Conservation (phyloP, 2,329 filamentous ascomycete species). For the Fusarium sp. region DNA sequence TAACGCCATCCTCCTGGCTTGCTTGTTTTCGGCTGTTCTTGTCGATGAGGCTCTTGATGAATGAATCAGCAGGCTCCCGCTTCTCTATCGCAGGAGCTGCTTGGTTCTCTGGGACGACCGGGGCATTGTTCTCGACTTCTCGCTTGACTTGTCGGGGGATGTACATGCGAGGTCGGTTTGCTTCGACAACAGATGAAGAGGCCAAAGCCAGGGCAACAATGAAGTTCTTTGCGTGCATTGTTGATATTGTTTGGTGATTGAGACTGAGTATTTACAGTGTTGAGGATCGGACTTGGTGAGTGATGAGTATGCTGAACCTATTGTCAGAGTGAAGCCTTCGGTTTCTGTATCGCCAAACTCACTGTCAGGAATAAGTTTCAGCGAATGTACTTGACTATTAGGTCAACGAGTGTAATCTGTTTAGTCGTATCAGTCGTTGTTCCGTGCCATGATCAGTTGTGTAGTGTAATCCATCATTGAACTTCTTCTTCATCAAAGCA, state of each 20-base stretch:
- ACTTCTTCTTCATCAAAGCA: not conserved
- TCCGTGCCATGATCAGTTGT: not conserved
- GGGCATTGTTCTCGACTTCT: conserved; percentile 57
- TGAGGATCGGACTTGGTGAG: conserved; percentile 35
- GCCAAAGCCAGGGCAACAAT: conserved; percentile 62
- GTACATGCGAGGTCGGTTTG: conserved; percentile 65
- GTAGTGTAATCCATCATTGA: not conserved
- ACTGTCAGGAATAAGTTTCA: conserved; percentile 62
- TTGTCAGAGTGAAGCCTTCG: conserved; percentile 12
- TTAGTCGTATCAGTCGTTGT: conserved; percentile 18
- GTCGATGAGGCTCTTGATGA: conserved; percentile 42
- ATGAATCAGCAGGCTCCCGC: conserved; percentile 37
- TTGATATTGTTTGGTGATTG: conserved; percentile 34
- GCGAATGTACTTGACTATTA: conserved; percentile 70
- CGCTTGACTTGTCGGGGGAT: conserved; percentile 69
- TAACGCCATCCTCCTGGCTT: conserved; percentile 12
- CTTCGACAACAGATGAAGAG: conserved; percentile 59
- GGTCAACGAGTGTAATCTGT: conserved; percentile 63
- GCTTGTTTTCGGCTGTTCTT: conserved; percentile 5
- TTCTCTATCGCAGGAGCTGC: conserved; percentile 23
- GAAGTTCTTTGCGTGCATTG: conserved; percentile 63
- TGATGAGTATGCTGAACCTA: conserved; percentile 29
- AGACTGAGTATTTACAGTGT: conserved; percentile 36
- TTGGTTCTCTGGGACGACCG: conserved; percentile 49
- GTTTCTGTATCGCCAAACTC: conserved; percentile 26